Conservation (phyloP, 768 basidiomycete genomes). For the Leccinellum luteum region DNA sequence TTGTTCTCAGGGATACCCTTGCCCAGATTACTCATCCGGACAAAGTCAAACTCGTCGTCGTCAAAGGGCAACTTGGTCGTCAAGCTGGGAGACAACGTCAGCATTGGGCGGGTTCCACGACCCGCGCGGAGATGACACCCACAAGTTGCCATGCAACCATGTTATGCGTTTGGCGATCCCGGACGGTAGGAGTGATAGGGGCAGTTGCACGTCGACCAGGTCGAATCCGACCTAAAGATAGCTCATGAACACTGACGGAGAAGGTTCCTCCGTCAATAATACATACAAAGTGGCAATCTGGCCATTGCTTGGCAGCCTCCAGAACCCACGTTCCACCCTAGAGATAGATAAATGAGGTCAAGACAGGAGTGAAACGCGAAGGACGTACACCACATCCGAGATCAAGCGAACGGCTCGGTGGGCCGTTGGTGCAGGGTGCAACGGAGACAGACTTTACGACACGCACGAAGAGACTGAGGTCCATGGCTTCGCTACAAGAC, state of each 20-base stretch:
- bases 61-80: constrained; percentile 78
- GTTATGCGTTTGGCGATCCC: constrained; percentile 55
- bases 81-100: constrained; percentile 40
- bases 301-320: constrained; percentile 72
- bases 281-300: constrained; percentile 60
- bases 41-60: constrained; percentile 79
- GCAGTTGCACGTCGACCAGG: constrained; percentile 71
- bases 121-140: constrained; percentile 20
- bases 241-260: constrained; percentile 1
- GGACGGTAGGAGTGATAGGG: constrained; percentile 48
- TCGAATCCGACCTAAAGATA: constrained; percentile 69
- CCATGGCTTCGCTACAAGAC: constrained; percentile 50
- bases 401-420: constrained; percentile 58
- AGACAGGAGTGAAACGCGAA: background rate
- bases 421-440: constrained; percentile 48
- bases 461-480: constrained; percentile 47
- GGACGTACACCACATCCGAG: constrained; percentile 69
- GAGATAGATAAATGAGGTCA: background rate
- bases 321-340: constrained; percentile 71
- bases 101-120: background rate
- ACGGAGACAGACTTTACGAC: constrained; percentile 57
- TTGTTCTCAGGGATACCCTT: constrained; percentile 75
- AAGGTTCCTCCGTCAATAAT: background rate
- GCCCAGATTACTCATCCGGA: constrained; percentile 67
- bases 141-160: constrained; percentile 83